phyloP scores from a whole-genome alignment of 805 yeast genomes.

The Lipomyces spencermartinsiae region DNA sequence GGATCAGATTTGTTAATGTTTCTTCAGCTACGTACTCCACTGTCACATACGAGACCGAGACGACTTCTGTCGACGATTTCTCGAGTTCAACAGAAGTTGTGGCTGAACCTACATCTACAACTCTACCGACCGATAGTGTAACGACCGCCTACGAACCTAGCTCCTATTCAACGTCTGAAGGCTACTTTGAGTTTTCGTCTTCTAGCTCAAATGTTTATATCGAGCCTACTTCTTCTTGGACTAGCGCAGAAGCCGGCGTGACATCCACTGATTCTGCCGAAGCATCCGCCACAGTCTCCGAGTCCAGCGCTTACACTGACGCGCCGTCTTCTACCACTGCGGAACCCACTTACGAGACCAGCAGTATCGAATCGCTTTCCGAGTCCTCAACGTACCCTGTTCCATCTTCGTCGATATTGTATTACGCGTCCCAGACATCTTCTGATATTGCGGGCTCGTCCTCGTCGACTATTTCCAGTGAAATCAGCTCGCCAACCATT shows the following conservation, averaged over 20 bases:
- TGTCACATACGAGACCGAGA: not conserved
- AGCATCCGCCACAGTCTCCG: slow-evolving; percentile 28
- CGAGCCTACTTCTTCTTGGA: slow-evolving; percentile 43
- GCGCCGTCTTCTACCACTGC: not conserved
- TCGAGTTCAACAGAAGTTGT: not conserved
- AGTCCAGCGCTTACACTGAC: not conserved
- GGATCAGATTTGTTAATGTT: not conserved
- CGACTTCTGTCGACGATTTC: not conserved
- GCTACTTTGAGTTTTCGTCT: slow-evolving; percentile 16
- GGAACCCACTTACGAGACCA: not conserved
- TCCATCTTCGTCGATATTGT: slow-evolving; percentile 13
- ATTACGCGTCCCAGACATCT: slow-evolving; percentile 17
- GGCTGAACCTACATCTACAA: slow-evolving; percentile 5
- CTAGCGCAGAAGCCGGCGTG: slow-evolving; percentile 24
- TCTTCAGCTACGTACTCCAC: not conserved
- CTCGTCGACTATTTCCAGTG: slow-evolving; percentile 28
- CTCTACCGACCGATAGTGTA: not conserved
- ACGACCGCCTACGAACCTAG: not conserved
- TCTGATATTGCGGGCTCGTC: slow-evolving; percentile 6
- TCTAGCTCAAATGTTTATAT: slow-evolving; percentile 41
- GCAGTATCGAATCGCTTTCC: not conserved
- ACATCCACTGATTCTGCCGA: slow-evolving; percentile 39
- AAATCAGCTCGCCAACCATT: slow-evolving; percentile 21
- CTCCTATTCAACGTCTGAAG: not conserved
- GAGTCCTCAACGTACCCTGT: slow-evolving; percentile 2